Base-by-base conservation (phyloP, 2,329 filamentous ascomycete species). In the Pseudogymnoascus sp. region DNA sequence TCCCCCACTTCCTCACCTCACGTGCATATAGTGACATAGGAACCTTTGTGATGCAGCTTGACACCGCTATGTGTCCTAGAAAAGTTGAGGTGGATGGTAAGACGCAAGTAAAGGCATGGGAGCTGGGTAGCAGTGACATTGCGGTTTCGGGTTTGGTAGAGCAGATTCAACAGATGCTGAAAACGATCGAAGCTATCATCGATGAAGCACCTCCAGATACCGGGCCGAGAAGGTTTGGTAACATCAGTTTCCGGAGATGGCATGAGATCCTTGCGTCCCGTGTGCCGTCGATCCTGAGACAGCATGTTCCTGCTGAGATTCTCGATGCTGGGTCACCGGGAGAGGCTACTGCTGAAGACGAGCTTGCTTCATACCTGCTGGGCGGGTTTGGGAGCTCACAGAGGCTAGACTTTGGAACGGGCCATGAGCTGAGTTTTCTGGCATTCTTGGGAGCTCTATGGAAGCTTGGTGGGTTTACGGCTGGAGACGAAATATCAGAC, bases 371-470 rank as follows among this genome's bases (percentile, higher is more conserved):
- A 44, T 99, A 99, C 74, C 82, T 99, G 1, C 75, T 96, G 3
- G 93, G 92, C 13, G 85, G 84, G 4, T 97, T 96, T 76, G 95
- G 95, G 3, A 97, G 92, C 72, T 76, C 90, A 0, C 91, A 97
- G 71, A 81, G 95, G 62, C 80, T 99, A 26, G 95, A 99, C 76
- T 99, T 97, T 72, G 95, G 95, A 1, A 97, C 95, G 0, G 95
- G 95, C 0, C 95, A 99, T 74, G 95, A 99, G 73, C 79, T 99
- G 61, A 96, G 90, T 76, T 99, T 99, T 71, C 75, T 97, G 7
- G 93, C 95, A 1, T 99, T 99, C 67, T 74, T 99, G 5, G 93
- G 87, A 4, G 87, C 89, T 65, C 79, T 99, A 4, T 99, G 93
- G 93, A 97, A 96, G 75, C 79, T 99, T 2, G 87, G 88, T 50